Percentiles rank a stretch among this genome's conserved stretches.
Conservation (phyloP, 1,284 basidiomycete genomes). For the Cryptococcus deneoformans region DNA sequence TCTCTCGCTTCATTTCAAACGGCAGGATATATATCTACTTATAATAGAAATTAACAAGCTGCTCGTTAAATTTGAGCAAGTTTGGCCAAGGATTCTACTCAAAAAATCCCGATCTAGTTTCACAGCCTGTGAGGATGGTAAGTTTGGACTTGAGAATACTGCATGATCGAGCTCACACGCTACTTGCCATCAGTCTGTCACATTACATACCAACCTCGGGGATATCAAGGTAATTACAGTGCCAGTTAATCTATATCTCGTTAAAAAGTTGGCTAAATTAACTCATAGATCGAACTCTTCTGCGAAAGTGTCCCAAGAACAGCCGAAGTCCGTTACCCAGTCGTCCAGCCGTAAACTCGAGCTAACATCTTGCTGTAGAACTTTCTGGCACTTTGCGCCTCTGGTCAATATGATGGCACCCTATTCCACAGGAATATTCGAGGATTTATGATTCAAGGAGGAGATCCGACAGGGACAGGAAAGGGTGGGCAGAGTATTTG, state of each 20-base stretch:
- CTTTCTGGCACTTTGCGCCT: conserved; percentile 89
- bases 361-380: conserved; percentile 58
- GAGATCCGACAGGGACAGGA: conserved; percentile 70
- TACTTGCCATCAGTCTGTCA: conserved; percentile 65
- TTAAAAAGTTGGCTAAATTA: not conserved
- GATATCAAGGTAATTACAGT: conserved; percentile 75
- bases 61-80: no score
- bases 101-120: no score
- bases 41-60: no score
- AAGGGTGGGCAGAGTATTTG: conserved; percentile 55
- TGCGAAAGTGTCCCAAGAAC: conserved; percentile 93
- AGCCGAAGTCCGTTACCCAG: conserved; percentile 65
- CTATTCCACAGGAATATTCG: conserved; percentile 91
- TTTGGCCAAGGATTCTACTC: no score
- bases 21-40: no score
- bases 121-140: no score
- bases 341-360: not conserved
- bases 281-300: conserved; percentile 82
- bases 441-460: conserved; percentile 94
- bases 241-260: not conserved
- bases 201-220: conserved; percentile 87
- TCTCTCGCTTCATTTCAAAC: no score
- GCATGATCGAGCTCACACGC: no score
- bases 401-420: conserved; percentile 79
- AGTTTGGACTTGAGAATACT: no score